These are phyloP conservation scores for Tylopilus sp. DNA, from an alignment of 768 basidiomycete species.

Conservation along the genomic window DNA sequence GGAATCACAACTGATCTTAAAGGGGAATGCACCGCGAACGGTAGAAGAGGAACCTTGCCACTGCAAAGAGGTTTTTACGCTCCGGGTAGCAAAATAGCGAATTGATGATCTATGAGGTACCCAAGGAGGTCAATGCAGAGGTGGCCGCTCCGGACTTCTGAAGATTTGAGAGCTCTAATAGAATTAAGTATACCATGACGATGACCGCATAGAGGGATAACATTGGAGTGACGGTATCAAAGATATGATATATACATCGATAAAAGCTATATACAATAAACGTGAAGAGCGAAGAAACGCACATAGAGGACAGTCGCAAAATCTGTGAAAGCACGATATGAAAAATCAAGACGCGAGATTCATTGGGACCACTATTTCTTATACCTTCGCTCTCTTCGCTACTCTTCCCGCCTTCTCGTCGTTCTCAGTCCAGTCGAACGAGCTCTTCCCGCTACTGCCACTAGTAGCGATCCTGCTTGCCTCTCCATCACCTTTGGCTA, in stretches of 20 bases:
- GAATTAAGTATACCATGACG: too few species aligned
- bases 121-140: too few species aligned
- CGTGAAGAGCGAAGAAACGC: slow-evolving; percentile 14
- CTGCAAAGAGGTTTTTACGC: too few species aligned
- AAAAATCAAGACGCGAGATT: neutral
- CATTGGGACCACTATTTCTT: neutral
- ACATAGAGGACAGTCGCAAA: neutral
- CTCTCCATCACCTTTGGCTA: neutral
- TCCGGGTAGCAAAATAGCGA: too few species aligned
- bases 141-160: too few species aligned
- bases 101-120: too few species aligned
- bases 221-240: neutral
- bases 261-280: neutral
- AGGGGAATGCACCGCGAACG: too few species aligned
- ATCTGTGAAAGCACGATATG: slow-evolving; percentile 9
- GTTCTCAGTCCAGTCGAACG: slow-evolving; percentile 75
- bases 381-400: slow-evolving; percentile 17
- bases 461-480: neutral
- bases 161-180: too few species aligned
- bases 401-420: slow-evolving; percentile 48
- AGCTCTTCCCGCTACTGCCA: slow-evolving; percentile 17
- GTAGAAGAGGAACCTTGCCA: too few species aligned
- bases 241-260: neutral
- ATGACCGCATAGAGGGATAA: too few species aligned
- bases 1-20: too few species aligned